Conservation (phyloP, 257 asterid species). For the Salvia miltiorrhiza region DNA sequence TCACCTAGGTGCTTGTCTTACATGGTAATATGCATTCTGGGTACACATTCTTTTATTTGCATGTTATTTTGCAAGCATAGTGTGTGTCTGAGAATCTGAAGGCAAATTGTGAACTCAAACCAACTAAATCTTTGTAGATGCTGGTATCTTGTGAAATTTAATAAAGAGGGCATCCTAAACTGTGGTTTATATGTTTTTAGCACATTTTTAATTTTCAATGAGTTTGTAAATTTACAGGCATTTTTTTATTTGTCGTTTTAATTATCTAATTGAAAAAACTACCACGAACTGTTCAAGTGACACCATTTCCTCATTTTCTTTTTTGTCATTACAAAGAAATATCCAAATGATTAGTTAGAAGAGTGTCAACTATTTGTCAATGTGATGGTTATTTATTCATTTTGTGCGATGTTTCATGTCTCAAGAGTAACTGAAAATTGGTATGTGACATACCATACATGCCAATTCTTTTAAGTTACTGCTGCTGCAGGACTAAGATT, state of each 20-base stretch:
- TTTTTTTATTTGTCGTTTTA: neutral
- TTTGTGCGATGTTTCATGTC: neutral
- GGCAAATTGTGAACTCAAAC: neutral
- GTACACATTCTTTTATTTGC: neutral
- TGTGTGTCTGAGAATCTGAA: neutral
- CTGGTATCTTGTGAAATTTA: neutral
- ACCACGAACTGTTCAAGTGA: neutral
- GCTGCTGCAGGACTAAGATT: slow-evolving; percentile 13
- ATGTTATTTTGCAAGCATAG: neutral
- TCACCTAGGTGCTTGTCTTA: neutral
- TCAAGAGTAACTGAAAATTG: neutral
- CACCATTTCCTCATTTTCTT: neutral
- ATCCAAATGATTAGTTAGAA: neutral
- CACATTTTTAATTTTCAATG: neutral
- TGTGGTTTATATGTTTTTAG: neutral
- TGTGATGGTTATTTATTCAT: neutral
- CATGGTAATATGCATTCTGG: neutral
- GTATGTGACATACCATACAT: neutral
- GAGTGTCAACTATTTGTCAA: neutral
- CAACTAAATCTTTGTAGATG: neutral
- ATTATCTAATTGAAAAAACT: neutral
- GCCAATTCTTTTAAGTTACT: neutral
- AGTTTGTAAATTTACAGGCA: neutral
- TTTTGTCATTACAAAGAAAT: neutral
- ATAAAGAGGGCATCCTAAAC: slow-evolving; percentile 6